A percentile compares a stretch with the other conserved stretches of the same genome.
Conservation (phyloP, 345 rosid species). For the Eucalyptus lansdowneana region DNA sequence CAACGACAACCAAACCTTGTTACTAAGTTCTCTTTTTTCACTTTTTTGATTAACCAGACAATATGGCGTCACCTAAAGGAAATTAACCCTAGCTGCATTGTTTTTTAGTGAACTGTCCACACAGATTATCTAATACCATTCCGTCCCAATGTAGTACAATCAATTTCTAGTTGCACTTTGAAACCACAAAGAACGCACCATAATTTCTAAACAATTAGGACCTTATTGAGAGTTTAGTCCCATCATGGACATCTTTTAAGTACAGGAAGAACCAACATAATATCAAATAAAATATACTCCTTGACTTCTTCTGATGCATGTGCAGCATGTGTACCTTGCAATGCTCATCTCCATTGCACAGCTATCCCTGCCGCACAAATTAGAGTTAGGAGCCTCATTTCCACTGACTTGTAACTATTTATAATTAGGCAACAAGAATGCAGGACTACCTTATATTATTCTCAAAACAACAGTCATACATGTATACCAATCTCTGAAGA, state of each 20-base stretch:
- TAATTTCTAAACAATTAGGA: not conserved
- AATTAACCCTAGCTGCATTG: not conserved
- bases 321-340: conserved; percentile 7
- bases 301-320: not conserved
- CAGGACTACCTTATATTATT: not conserved
- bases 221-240: not conserved
- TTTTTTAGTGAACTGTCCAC: not conserved
- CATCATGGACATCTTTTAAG: not conserved
- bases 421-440: not conserved
- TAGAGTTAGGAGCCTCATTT: not conserved
- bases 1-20: not conserved
- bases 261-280: not conserved
- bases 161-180: not conserved
- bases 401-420: not conserved
- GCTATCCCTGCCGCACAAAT: not conserved
- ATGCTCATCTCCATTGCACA: conserved; percentile 24
- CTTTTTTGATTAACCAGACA: not conserved
- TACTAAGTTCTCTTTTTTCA: not conserved
- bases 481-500: not conserved
- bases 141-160: not conserved
- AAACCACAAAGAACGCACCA: not conserved
- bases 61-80: not conserved
- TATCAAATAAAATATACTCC: not conserved
- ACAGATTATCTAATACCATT: not conserved
- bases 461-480: not conserved